Evolutionary conservation across 306 rosid species (phyloP).

Genomic region (Chamaecrista fasciculata): DNA sequence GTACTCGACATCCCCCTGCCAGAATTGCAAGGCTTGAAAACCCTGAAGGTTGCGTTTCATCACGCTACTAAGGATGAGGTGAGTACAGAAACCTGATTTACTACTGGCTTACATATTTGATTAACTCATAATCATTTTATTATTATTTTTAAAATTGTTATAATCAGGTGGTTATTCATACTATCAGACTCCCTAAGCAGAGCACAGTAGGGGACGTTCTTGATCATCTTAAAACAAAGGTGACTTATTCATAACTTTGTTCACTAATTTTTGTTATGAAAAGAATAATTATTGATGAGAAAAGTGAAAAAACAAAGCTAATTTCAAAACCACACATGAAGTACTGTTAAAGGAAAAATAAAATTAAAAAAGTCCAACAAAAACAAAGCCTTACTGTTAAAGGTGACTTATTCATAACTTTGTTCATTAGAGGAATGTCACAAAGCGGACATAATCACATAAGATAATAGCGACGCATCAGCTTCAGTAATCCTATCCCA

Average conservation of each 20-base stretch:
- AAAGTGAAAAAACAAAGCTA: no score
- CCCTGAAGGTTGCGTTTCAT: slow-evolving; percentile 85
- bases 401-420: no score
- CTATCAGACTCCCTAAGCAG: slow-evolving; percentile 83
- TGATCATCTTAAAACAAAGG: slow-evolving; percentile 82
- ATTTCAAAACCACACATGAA: no score
- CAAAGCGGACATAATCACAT: no score
- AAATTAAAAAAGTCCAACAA: no score
- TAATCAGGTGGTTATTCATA: slow-evolving; percentile 74
- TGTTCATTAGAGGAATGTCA: no score
- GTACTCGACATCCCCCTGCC: slow-evolving; percentile 94
- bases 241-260: slow-evolving; percentile 22
- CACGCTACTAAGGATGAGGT: slow-evolving; percentile 87
- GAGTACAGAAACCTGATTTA: slow-evolving; percentile 39
- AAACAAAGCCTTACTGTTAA: no score
- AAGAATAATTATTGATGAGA: no score
- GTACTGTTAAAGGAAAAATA: no score
- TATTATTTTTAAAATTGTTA: neutral
- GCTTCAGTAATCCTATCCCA: no score
- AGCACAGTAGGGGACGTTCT: slow-evolving; percentile 90
- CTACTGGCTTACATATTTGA: slow-evolving; percentile 8
- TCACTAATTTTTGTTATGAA: no score
- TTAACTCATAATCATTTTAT: neutral
- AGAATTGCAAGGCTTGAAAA: slow-evolving; percentile 87
- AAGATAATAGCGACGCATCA: no score